These are phyloP conservation scores for Fusarium begoniae DNA, from an alignment of 2,329 filamentous ascomycete species.

Conservation along the genomic window DNA sequence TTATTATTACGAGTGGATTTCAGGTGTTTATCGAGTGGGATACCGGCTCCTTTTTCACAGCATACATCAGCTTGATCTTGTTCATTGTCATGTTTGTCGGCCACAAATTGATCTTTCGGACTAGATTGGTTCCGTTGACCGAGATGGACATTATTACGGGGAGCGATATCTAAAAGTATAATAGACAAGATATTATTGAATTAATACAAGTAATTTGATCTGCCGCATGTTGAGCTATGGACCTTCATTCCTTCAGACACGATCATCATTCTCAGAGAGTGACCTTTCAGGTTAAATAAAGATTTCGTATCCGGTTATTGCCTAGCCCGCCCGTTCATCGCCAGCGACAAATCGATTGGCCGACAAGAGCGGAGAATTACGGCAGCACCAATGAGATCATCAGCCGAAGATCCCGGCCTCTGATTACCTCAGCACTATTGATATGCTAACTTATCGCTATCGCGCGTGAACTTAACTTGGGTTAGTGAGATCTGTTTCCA, in stretches of 20 bases:
- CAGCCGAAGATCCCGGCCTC: constrained; percentile 18
- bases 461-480: not conserved
- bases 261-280: not conserved
- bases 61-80: constrained; percentile 32
- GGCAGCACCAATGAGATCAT: not conserved
- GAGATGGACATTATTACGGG: constrained; percentile 14
- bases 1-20: constrained; percentile 33
- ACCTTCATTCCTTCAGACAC: not conserved
- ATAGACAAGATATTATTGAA: not conserved
- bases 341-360: not conserved
- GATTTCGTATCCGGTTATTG: not conserved
- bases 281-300: not conserved
- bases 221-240: not conserved
- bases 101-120: constrained; percentile 31
- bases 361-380: not conserved
- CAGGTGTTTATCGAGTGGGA: constrained; percentile 32
- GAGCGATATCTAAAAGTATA: not conserved
- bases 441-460: not conserved
- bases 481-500: constrained; percentile 12
- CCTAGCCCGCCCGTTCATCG: not conserved
- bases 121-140: not conserved
- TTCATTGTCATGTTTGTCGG: constrained; percentile 31
- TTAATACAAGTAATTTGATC: not conserved
- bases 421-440: constrained; percentile 16
- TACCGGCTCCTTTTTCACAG: constrained; percentile 24